These are phyloP conservation scores for Talaromyces sp. DNA, from an alignment of 2,329 filamentous ascomycete species.

Conservation along the genomic window DNA sequence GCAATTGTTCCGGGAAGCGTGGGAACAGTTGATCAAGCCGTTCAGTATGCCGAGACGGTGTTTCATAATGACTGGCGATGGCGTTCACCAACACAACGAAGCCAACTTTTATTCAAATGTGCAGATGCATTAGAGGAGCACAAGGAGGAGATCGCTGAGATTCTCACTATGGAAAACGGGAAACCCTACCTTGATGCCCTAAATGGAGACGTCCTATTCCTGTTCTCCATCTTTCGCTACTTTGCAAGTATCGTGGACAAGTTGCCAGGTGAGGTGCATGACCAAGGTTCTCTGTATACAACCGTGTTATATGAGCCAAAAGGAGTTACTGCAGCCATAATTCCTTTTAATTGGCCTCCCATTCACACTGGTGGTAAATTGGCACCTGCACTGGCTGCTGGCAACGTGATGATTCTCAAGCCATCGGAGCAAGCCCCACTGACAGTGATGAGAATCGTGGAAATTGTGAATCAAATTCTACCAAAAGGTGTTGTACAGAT, in stretches of 20 bases:
- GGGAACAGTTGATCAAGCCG: constrained; percentile 41
- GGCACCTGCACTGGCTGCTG: constrained; percentile 27
- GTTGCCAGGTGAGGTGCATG: constrained; percentile 19
- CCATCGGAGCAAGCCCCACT: constrained; percentile 22
- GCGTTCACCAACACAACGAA: constrained; percentile 11
- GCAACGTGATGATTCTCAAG: constrained; percentile 33
- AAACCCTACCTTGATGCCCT: constrained; percentile 20
- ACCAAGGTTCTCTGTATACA: constrained; percentile 15
- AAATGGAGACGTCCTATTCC: constrained; percentile 15
- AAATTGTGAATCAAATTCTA: constrained; percentile 15
- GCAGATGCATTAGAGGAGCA: constrained; percentile 12
- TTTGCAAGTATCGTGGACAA: constrained; percentile 21
- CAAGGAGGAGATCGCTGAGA: constrained; percentile 13
- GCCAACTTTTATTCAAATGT: constrained; percentile 42
- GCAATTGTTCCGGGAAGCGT: constrained; percentile 39
- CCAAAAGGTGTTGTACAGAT: constrained; percentile 17
- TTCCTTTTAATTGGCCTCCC: constrained; percentile 55
- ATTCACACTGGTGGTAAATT: constrained; percentile 50
- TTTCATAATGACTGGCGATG: constrained; percentile 39
- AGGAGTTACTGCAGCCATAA: constrained; percentile 53
- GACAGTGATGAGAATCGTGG: constrained; percentile 15
- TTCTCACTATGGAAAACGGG: constrained; percentile 17
- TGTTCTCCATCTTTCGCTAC: constrained; percentile 17
- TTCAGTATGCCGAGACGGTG: constrained; percentile 40
- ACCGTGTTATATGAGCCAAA: constrained; percentile 41